Percentiles rank a stretch among this genome's conserved stretches.
Evolutionary conservation across 2,329 filamentous ascomycete genomes (phyloP).

Genomic region (Aphanocladium album): DNA sequence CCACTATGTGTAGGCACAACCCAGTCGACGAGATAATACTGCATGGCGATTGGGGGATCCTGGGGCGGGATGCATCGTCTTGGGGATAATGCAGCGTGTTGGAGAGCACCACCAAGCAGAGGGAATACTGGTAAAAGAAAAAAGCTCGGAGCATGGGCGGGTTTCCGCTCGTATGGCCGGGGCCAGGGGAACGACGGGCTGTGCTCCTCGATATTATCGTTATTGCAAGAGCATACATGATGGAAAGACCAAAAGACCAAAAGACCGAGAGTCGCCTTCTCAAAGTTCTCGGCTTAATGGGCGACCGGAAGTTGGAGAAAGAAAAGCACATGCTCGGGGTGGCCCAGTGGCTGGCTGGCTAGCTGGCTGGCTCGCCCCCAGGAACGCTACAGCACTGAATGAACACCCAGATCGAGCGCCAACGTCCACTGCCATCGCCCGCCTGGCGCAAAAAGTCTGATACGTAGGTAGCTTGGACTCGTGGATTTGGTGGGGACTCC

Average conservation of each 20-base stretch:
- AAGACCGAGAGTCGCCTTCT: neutral
- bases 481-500: neutral
- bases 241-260: neutral
- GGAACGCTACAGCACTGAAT: too few species aligned
- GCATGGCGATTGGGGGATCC: neutral
- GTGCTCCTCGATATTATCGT: neutral
- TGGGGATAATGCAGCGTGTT: neutral
- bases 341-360: too few species aligned
- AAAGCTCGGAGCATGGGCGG: conserved; percentile 7
- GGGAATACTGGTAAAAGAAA: neutral
- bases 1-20: conserved; percentile 12
- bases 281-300: conserved; percentile 11
- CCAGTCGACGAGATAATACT: conserved; percentile 12
- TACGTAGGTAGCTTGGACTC: too few species aligned
- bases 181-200: neutral
- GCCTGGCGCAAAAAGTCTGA: too few species aligned
- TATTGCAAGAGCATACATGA: neutral
- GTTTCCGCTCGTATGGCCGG: conserved; percentile 10
- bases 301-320: conserved; percentile 10
- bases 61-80: neutral
- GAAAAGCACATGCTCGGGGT: conserved; percentile 13
- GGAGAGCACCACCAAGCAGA: too few species aligned
- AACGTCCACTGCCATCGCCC: too few species aligned
- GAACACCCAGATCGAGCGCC: too few species aligned
- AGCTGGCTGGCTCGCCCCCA: too few species aligned